Evolutionary conservation across 306 rosid species (phyloP).

Genomic region (Trichosanthes cucumerina): DNA sequence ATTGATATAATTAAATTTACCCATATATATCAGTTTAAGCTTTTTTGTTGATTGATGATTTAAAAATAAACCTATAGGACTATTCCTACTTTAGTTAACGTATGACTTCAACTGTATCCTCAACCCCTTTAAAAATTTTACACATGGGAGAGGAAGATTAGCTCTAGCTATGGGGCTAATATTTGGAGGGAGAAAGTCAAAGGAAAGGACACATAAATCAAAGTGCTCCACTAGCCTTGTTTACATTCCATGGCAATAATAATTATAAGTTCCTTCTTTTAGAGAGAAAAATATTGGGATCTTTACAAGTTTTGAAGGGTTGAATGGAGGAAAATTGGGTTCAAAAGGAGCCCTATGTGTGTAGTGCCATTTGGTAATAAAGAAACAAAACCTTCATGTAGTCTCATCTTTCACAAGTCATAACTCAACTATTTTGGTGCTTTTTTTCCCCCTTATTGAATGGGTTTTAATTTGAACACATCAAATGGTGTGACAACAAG

Average conservation of each 20-base stretch:
- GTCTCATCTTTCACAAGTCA: background rate
- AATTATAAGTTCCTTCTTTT: background rate
- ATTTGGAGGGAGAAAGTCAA: slow-evolving; percentile 8
- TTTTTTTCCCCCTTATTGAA: background rate
- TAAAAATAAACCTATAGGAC: no score
- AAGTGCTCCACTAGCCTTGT: slow-evolving; percentile 9
- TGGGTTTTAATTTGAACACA: background rate
- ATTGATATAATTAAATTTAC: no score
- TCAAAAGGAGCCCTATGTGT: background rate
- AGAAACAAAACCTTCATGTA: background rate
- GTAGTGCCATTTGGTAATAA: slow-evolving; percentile 12
- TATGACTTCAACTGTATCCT: background rate
- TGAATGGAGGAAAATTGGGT: background rate
- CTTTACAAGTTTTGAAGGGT: slow-evolving; percentile 1
- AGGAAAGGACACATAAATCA: slow-evolving; percentile 9
- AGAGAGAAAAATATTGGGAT: background rate
- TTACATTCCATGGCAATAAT: background rate
- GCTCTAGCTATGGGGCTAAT: background rate
- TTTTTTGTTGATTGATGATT: no score
- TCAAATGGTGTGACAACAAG: background rate
- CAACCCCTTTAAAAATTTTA: background rate
- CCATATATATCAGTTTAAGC: no score
- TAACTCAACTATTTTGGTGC: background rate
- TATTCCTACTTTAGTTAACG: background rate
- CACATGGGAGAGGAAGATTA: background rate